Evolutionary conservation across 116 monocot genomes (phyloP).

Genomic region (Cymodocea nodosa): DNA sequence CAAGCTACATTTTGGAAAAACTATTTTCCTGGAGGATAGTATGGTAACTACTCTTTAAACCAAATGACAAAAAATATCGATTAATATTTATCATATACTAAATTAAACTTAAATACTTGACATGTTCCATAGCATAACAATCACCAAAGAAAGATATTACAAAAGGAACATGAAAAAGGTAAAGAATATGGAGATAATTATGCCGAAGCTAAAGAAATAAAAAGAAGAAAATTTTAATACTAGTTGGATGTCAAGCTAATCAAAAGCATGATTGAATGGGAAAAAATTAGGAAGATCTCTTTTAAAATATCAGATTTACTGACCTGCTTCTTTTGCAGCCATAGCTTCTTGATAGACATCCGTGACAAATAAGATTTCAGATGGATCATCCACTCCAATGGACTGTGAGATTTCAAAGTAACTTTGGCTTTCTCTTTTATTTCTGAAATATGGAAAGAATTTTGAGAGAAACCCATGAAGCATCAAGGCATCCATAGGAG

Average conservation of each 20-base stretch:
- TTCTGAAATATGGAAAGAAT: slow-evolving; percentile 20
- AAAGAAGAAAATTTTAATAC: not conserved
- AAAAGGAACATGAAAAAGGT: too few relatives aligned
- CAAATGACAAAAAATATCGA: too few relatives aligned
- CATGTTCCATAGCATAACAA: too few relatives aligned
- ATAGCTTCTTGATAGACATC: slow-evolving; percentile 93
- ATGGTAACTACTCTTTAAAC: too few relatives aligned
- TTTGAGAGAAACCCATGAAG: not conserved
- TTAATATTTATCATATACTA: too few relatives aligned
- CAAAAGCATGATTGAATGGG: too few relatives aligned
- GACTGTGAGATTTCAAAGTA: slow-evolving; percentile 71
- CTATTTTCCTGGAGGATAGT: too few relatives aligned
- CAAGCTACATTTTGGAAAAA: too few relatives aligned
- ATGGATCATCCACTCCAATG: slow-evolving; percentile 75
- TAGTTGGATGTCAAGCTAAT: not conserved
- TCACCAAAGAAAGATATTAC: too few relatives aligned
- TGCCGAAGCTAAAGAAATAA: too few relatives aligned
- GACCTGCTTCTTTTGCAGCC: slow-evolving; percentile 83
- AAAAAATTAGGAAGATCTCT: not conserved
- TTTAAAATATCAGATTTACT: not conserved
- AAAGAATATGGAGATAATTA: too few relatives aligned
- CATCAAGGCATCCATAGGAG: not conserved
- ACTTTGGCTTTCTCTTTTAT: slow-evolving; percentile 76
- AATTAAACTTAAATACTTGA: too few relatives aligned
- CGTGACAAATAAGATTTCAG: slow-evolving; percentile 76